Percentiles rank a stretch among this genome's conserved stretches.
These are phyloP conservation scores for Kernera saxatilis DNA, from an alignment of 345 rosid genomes.

Conservation along the genomic window DNA sequence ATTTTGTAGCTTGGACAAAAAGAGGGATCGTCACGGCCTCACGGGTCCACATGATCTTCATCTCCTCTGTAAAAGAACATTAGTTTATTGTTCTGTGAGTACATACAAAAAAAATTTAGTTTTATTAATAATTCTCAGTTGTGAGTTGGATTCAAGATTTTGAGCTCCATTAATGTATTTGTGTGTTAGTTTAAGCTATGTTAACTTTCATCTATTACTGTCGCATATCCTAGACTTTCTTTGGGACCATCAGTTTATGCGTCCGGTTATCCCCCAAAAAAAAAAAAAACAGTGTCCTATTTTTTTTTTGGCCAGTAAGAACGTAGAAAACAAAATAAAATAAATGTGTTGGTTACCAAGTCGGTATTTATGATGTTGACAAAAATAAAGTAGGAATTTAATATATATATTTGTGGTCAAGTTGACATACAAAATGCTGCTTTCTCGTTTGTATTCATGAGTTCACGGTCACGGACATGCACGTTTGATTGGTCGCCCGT, in stretches of 20 bases:
- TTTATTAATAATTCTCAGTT: not conserved
- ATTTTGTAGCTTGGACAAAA: not conserved
- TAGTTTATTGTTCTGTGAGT: not conserved
- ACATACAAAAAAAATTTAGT: not conserved
- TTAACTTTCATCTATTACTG: not conserved
- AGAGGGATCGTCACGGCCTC: slow-evolving; percentile 5
- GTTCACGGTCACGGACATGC: slow-evolving; percentile 34
- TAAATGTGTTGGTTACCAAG: not conserved
- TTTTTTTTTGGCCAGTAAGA: not conserved
- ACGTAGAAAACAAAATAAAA: not conserved
- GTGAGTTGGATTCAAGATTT: slow-evolving; percentile 6
- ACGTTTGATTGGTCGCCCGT: slow-evolving; percentile 26
- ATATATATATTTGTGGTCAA: not conserved
- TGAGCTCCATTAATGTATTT: not conserved
- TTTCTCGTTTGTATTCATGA: slow-evolving; percentile 13
- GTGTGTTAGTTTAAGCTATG: not conserved
- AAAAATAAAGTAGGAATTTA: not conserved
- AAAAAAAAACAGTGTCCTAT: not conserved
- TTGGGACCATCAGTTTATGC: not conserved
- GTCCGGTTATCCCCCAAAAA: not conserved
- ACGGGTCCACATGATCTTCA: slow-evolving; percentile 1
- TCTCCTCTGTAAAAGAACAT: not conserved
- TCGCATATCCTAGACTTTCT: not conserved
- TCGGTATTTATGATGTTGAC: slow-evolving; percentile 15
- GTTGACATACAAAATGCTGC: slow-evolving; percentile 7